Evolutionary conservation across 1,284 basidiomycete genomes (phyloP).

Genomic region (Sporisorium reilianum): DNA sequence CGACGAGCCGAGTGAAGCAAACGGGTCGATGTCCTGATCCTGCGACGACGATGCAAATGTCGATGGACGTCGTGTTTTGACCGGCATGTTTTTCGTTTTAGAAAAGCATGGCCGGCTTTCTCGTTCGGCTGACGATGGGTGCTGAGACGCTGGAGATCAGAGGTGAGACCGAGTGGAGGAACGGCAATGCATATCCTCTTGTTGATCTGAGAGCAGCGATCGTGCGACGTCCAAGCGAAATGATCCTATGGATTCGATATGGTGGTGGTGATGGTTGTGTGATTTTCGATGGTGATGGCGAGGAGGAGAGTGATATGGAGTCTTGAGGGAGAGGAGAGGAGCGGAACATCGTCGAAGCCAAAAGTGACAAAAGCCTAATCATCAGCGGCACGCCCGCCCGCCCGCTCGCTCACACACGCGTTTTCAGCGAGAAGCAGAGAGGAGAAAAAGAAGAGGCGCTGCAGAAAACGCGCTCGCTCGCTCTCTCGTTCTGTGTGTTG

Average conservation of each 20-base stretch:
- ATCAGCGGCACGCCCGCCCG: neutral
- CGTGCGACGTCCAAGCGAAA: neutral
- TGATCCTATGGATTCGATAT: neutral
- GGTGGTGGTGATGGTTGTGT: neutral
- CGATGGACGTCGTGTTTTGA: conserved; percentile 19
- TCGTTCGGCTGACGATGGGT: neutral
- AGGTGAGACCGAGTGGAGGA: neutral
- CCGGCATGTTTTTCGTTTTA: conserved; percentile 18
- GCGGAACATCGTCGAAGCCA: neutral
- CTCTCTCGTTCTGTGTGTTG: no score
- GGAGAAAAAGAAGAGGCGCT: neutral
- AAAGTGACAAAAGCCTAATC: conserved; percentile 5
- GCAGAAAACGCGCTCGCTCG: conserved; percentile 7
- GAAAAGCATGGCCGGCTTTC: conserved; percentile 13
- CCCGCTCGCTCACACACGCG: conserved; percentile 5
- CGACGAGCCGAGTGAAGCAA: conserved; percentile 6
- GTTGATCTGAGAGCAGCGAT: neutral
- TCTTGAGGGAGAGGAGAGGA: neutral
- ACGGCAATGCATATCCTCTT: neutral
- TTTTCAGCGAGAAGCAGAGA: neutral
- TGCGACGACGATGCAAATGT: conserved; percentile 12
- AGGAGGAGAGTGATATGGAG: neutral
- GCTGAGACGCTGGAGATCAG: neutral
- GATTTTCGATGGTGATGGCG: neutral
- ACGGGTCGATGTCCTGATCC: conserved; percentile 42